Conservation (phyloP, 192 early-diverging fungal species). For the Coemansia sp. region DNA sequence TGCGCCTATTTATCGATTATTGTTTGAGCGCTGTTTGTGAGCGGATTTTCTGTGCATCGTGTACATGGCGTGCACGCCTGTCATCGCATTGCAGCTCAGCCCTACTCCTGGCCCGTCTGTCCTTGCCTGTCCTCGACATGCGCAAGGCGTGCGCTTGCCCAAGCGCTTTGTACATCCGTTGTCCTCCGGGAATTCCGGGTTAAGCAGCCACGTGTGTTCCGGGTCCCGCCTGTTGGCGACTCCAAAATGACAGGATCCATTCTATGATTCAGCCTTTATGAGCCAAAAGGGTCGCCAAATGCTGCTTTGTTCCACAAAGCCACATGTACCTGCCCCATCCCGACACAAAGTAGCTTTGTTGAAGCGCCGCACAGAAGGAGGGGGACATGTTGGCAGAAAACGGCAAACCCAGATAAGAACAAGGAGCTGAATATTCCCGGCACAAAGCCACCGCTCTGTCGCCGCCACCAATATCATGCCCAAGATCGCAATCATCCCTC, state of each 20-base stretch:
- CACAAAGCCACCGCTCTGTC: neutral
- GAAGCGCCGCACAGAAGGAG: no score
- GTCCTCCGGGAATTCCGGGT: neutral
- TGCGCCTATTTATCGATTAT: conserved; percentile 5
- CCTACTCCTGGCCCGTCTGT: neutral
- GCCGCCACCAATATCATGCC: neutral
- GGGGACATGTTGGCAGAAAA: no score
- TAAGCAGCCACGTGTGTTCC: neutral
- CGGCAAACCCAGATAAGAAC: neutral
- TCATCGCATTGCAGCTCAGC: neutral
- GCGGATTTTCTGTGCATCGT: neutral
- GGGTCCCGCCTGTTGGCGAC: no score
- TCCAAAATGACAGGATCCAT: no score
- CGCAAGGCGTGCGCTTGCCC: neutral
- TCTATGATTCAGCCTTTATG: no score
- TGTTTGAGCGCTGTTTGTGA: neutral
- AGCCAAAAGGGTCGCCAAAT: neutral
- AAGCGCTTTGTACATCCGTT: neutral
- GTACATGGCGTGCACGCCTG: conserved; percentile 5
- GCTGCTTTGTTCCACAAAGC: neutral
- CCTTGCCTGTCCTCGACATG: neutral
- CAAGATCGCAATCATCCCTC: neutral
- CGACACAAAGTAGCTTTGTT: no score
- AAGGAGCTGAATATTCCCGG: neutral
- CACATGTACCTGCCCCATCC: neutral